Evolutionary conservation across 345 rosid genomes (phyloP), one percentile per base, ranked within the genome.

Genomic region (Dipteronia sinensis): DNA sequence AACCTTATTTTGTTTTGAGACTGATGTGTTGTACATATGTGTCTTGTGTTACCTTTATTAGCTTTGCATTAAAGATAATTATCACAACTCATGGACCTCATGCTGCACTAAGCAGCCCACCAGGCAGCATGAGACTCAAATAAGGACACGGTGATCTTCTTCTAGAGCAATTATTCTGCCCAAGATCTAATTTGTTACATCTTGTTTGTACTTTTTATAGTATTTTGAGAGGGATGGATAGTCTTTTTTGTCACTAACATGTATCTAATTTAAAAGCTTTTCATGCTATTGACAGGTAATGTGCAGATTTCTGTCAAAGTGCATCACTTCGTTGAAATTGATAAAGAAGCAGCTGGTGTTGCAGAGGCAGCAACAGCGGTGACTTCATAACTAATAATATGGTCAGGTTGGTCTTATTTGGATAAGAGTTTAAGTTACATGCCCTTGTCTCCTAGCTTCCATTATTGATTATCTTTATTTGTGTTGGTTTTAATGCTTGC

Each of bases 401-500:
- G 34, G 17, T 59, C 17, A 72, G 38, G 20, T 40, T 38, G 67
- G 65, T 55, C 29, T 55, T 34, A 56, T 70, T 51, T 29, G n/a
- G 65, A 42, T 25, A 22, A 13, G n/a, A 20, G 38, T 40, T 8
- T 38, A 59, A 38, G 49, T 19, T 23, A 40, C 38, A 7, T 13
- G 42, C 7, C n/a, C 15, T 56, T 72, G 42, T 58, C 49, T 38
- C 4, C 62, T 34, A 56, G 65, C 75, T 72, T 65, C 75, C 13
- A 27, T 19, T 34, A 11, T 56, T 56, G 65, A 10, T 58, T n/a
- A 56, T 42, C 46, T 42, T 42, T 42, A 7, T 42, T 42, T 34
- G 38, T 34, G 38, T 34, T 34, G 38, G 4, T 34, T 22, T 34
- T 20, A 4, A 42, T 42, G 31, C 55, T 68, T 40, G 42, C 25